Percentiles rank a stretch among this genome's conserved stretches.
Conservation (phyloP, 176 grass and related monocot genomes). For the Juncus effusus region DNA sequence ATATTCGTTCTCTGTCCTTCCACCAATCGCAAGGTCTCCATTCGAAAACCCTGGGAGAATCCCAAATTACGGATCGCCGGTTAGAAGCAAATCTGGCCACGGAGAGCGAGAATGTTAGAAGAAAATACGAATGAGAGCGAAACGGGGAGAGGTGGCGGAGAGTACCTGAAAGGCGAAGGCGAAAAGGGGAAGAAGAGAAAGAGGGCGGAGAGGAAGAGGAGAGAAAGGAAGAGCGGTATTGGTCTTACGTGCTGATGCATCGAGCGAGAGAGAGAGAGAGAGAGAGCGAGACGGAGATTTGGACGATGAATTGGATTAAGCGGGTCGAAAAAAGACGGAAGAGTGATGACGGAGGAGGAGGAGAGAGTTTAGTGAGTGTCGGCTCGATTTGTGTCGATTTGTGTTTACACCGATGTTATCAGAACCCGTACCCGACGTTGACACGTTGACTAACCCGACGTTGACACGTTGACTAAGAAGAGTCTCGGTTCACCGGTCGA, state of each 20-base stretch:
- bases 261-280: neutral
- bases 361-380: no score
- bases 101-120: slow-evolving; percentile 11
- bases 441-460: no score
- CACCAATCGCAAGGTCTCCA: slow-evolving; percentile 78
- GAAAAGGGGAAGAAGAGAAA: slow-evolving; percentile 35
- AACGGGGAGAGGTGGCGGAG: neutral
- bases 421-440: no score
- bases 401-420: no score
- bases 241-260: slow-evolving; percentile 33
- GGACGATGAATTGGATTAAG: no score
- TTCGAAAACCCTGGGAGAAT: slow-evolving; percentile 41
- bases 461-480: no score
- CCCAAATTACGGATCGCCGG: slow-evolving; percentile 44
- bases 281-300: no score
- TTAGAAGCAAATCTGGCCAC: slow-evolving; percentile 19
- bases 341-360: no score
- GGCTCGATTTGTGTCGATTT: no score
- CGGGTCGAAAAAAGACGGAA: no score
- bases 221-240: slow-evolving; percentile 35
- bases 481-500: no score
- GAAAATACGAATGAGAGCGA: neutral
- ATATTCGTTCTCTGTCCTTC: slow-evolving; percentile 32
- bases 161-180: slow-evolving; percentile 37
- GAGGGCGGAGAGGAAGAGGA: slow-evolving; percentile 30